Base-by-base conservation (phyloP, 116 monocot genomes). In the Zostera marina region DNA sequence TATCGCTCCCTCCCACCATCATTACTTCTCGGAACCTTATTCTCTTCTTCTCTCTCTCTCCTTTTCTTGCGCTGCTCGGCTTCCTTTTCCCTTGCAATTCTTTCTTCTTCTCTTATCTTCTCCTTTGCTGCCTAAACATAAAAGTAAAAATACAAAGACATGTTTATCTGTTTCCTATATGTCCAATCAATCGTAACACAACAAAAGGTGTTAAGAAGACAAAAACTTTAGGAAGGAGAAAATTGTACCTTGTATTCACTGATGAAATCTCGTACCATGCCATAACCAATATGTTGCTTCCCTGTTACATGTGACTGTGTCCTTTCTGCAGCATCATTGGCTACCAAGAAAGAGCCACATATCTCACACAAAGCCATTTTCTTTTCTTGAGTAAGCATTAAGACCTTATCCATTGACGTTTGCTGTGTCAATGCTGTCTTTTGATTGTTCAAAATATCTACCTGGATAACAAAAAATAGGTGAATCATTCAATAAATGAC, bases 311-410 rank as follows among this genome's bases (percentile, higher is more conserved):
- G 98, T 42, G 98, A 86, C 48, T 90, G 90, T 23, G 90, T 81
- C 66, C 98, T 80, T 69, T 98, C 98, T 56, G 79, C 80, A 56
- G 83, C 98, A 86, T 98, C 98, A 74, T 98, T 90, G 24, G 98
- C 82, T 56, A 98, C 80, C 60, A 98, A 70, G 56, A 98, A 98
- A 8, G 98, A 98, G 39, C 98, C 98, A 69, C 98, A 98, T 26
- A 77, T 98, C 63, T 98, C 98, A 75, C 98, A 98, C 16, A 98
- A 78, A 52, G 88, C 98, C 90, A 98, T 98, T 71, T 98, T 90
- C 76, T 98, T 98, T 77, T 98, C 98, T 49, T 89, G 89, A 24
- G 82, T 71, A 70, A 90, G 90, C 46, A 76, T 66, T 58, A 74
- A 22, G 20, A 77, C 43, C 63, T 90, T 98, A 56, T 86, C 84